Base-by-base conservation (phyloP, 2,329 filamentous ascomycete species). In the Didymella pomorum region DNA sequence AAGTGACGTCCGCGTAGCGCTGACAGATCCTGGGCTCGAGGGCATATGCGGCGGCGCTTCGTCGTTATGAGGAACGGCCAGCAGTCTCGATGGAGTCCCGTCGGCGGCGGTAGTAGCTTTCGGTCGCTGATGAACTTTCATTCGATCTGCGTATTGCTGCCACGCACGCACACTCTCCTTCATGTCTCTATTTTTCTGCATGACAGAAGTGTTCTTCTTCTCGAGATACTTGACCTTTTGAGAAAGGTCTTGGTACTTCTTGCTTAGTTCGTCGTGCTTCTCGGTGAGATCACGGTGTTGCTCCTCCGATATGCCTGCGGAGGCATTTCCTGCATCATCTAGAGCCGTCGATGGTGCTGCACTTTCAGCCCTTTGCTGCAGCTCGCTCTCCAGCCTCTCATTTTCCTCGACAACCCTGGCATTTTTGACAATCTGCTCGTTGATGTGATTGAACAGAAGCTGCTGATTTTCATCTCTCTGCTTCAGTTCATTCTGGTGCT, bases 141-240 rank as follows among this genome's bases (percentile, higher is more conserved):
- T 67, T 11, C 68, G 72, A 50, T 77, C 73, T 42, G 64, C 68
- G 43, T 76, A 78, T 21, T 71, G 66, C 56, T 76, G 73, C 77
- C 76, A 79, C 26, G 71, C 71, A 41, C 68, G 72, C 8, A 77
- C 74, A 31, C 62, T 76, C 14, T 76, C 69, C 52, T 80, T 80
- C 68, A 78, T 78, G 2, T 76, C 70, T 43, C 67, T 71, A 51
- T 77, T 75, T 52, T 76, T 74, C 43, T 71, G 62, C 71, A 70
- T 77, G 44, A 72, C 76, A 37, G 53, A 60, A 2, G 52, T 61
- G 35, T 74, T 76, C 60, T 75, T 75, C 52, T 65, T 72, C 39
- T 76, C 68, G 9, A 71, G 58, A 45, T 77, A 76, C 54, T 67
- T 73, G 3, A 71, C 57, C 47, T 67, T 68, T 21, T 74, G 68